Evolutionary conservation across 257 asterid species (phyloP), one percentile per base, ranked within the genome.

Genomic region (Capsicum pubescens): DNA sequence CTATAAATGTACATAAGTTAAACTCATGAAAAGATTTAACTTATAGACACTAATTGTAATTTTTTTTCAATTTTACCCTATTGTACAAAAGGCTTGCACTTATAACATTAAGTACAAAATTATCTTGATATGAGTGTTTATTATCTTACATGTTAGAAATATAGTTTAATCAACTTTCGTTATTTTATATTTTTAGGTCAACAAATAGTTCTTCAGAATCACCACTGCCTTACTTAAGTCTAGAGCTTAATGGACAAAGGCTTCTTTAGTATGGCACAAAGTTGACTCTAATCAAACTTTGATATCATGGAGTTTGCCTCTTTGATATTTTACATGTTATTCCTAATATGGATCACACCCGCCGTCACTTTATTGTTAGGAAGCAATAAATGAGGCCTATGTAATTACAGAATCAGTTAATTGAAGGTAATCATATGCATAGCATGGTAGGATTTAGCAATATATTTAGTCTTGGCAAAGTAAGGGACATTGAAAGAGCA

Each of bases 181-280:
- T 48, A 6, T 46, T 79, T 26, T 13, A 76, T 61, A 0, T 76
- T 50, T 76, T 76, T 83, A 93, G 98, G 98, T 85, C 92, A 94
- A 70, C 21, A 68, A 4, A 86, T 88, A 97, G 98, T 17, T 86
- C 88, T 82, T 52, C 80, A n/a, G 93, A 93, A 83, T 74, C 96
- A 66, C 92, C 98, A 59, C 26, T 90, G 83, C 96, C 97, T 63
- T 93, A 94, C 89, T 83, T 94, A 87, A 88, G 92, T 21, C 97
- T 96, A 0, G 74, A 80, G 66, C 93, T 93, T 36, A 87, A 60
- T 74, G 97, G 94, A 9, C 86, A 86, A 77, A 94, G 84, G n/a
- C 91, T 92, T 77, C 85, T 91, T 14, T 7, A 71, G n/a, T 17
- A 71, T 11, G 39, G 79, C 0, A 4, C 39, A 50, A 42, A 19